phyloP scores from a whole-genome alignment of 331 rosid genomes.

The Malus hybrid region DNA sequence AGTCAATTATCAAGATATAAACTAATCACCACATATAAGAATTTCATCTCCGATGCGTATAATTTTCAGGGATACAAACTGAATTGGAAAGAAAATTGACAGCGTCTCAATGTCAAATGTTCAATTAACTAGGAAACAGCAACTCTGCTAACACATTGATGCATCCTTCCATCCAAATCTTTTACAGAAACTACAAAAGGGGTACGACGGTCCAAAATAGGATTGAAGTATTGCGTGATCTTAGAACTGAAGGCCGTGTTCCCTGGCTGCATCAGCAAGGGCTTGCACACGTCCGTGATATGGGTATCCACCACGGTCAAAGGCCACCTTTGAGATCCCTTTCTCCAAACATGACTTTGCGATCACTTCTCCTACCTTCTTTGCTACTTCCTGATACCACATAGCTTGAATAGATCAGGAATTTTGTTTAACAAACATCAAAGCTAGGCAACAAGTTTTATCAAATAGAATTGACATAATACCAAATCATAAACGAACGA shows the following conservation, averaged over 20 bases:
- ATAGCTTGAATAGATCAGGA: constrained; percentile 3
- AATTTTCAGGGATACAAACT: too few species aligned
- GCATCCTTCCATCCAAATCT: constrained; percentile 22
- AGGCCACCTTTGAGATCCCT: constrained; percentile 88
- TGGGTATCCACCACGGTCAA: constrained; percentile 90
- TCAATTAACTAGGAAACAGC: neutral
- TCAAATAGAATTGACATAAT: neutral
- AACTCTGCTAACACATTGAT: constrained; percentile 8
- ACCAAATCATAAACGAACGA: neutral
- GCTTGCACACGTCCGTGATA: constrained; percentile 98
- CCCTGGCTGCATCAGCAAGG: constrained; percentile 84
- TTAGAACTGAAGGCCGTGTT: constrained; percentile 82
- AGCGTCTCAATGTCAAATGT: neutral
- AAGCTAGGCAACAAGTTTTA: neutral
- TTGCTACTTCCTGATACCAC: constrained; percentile 60
- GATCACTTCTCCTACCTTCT: constrained; percentile 79
- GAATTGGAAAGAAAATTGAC: neutral
- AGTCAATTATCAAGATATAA: neutral
- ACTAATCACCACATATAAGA: neutral
- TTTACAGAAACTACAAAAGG: constrained; percentile 3
- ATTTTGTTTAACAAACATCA: neutral
- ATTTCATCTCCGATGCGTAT: too few species aligned
- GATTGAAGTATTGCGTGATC: neutral
- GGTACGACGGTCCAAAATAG: constrained; percentile 7
- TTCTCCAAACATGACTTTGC: constrained; percentile 83